Percentiles rank a stretch among this genome's conserved stretches.
These are phyloP conservation scores for Colletotrichum sp. DNA, from an alignment of 2,329 filamentous ascomycete species.

Conservation along the genomic window DNA sequence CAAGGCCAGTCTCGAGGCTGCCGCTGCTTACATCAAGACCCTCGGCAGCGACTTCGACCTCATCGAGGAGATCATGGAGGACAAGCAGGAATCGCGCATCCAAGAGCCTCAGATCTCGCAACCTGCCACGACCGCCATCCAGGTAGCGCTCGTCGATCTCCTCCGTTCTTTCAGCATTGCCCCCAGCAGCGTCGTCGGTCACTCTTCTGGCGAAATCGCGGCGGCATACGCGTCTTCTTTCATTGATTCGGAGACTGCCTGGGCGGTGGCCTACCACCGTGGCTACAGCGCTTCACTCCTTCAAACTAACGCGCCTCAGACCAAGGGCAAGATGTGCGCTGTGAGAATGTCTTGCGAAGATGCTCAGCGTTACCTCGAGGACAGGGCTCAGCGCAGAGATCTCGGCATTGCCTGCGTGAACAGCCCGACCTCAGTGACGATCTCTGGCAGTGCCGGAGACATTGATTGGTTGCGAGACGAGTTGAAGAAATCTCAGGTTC, in stretches of 20 bases:
- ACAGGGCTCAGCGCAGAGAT: constrained; percentile 7
- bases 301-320: constrained; percentile 24
- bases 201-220: constrained; percentile 53
- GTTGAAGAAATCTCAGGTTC: constrained; percentile 33
- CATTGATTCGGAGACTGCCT: constrained; percentile 41
- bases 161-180: constrained; percentile 35
- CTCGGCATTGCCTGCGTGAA: constrained; percentile 49
- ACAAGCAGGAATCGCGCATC: constrained; percentile 29
- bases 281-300: constrained; percentile 39
- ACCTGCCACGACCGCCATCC: constrained; percentile 45
- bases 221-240: constrained; percentile 45
- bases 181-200: constrained; percentile 42
- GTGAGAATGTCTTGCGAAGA: constrained; percentile 37
- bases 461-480: constrained; percentile 35
- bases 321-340: constrained; percentile 47
- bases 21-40: constrained; percentile 32
- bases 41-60: constrained; percentile 38
- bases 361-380: constrained; percentile 30
- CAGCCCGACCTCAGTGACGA: constrained; percentile 45
- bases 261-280: constrained; percentile 46
- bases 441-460: constrained; percentile 42
- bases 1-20: constrained; percentile 39
- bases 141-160: constrained; percentile 47
- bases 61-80: constrained; percentile 38
- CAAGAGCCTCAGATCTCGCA: constrained; percentile 41